Percentiles rank a stretch among this genome's conserved stretches.
Evolutionary conservation across 139 green algal species (phyloP).

Genomic region (Chlorella sp.): DNA sequence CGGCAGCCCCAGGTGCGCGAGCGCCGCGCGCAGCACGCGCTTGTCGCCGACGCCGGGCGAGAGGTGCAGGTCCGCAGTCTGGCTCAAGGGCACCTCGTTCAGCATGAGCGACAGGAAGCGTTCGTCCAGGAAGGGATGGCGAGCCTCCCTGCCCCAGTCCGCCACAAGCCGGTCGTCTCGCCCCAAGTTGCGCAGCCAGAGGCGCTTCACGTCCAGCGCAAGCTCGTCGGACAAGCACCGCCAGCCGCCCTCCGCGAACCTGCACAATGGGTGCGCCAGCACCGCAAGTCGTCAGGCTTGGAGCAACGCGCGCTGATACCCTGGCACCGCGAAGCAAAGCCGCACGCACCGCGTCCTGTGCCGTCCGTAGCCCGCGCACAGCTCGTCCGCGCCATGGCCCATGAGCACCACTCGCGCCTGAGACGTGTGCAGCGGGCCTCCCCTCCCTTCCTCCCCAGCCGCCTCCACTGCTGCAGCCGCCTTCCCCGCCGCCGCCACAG

Average conservation of each 20-base stretch:
- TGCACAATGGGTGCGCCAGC: too few species aligned
- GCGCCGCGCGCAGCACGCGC: conserved; percentile 57
- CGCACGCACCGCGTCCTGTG: conserved; percentile 77
- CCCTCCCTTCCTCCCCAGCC: neutral
- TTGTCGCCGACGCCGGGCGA: conserved; percentile 76
- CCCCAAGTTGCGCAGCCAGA: conserved; percentile 91
- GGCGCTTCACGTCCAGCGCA: conserved; percentile 66
- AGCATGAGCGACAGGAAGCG: conserved; percentile 2
- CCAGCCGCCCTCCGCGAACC: conserved; percentile 40
- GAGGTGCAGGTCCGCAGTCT: neutral
- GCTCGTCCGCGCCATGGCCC: conserved; percentile 92
- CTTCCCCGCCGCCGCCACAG: neutral
- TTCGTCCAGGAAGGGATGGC: conserved; percentile 92
- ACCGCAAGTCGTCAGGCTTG: too few species aligned
- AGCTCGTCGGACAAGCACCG: conserved; percentile 57
- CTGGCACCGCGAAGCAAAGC: too few species aligned
- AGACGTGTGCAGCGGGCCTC: conserved; percentile 35
- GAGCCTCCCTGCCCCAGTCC: conserved; percentile 72
- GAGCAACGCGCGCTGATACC: too few species aligned
- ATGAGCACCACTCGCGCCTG: conserved; percentile 74
- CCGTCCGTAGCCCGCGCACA: conserved; percentile 86
- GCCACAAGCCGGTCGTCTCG: conserved; percentile 80
- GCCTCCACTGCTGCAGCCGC: too few species aligned
- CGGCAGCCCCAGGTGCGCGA: conserved; percentile 57
- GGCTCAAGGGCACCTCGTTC: neutral